These are phyloP conservation scores for Calonectria pseudoreteaudii DNA, from an alignment of 2,329 filamentous ascomycete genomes.

Conservation along the genomic window DNA sequence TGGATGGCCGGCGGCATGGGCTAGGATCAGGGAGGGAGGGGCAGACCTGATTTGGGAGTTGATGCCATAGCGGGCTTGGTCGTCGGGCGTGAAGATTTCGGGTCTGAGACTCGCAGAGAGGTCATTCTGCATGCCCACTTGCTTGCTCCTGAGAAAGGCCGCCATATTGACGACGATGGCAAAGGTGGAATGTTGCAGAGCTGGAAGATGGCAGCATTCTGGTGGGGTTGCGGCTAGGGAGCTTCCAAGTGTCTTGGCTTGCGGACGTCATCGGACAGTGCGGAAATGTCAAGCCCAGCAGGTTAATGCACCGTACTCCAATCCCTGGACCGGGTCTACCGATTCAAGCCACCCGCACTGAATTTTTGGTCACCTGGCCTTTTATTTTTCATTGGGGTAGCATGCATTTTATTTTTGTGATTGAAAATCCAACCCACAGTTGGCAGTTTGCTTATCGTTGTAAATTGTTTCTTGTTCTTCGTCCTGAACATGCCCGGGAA, in stretches of 20 bases:
- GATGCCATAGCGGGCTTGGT: constrained; percentile 85
- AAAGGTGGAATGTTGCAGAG: constrained; percentile 25
- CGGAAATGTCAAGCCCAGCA: background rate
- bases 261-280: constrained; percentile 23
- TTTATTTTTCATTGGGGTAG: background rate
- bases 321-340: background rate
- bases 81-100: constrained; percentile 84
- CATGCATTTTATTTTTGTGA: background rate
- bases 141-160: constrained; percentile 89
- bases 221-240: constrained; percentile 35
- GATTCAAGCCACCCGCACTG: background rate
- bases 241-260: constrained; percentile 31
- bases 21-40: constrained; percentile 16
- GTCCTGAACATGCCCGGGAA: background rate
- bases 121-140: constrained; percentile 92
- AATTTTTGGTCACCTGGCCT: background rate
- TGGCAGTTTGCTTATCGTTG: background rate
- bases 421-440: constrained; percentile 5
- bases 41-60: constrained; percentile 77
- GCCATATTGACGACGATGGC: constrained; percentile 70
- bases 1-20: constrained; percentile 25
- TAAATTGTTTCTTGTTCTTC: too few relatives aligned
- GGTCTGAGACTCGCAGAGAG: constrained; percentile 84
- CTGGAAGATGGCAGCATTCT: constrained; percentile 33
- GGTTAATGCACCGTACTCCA: constrained; percentile 3